Base-by-base conservation (phyloP, 495 filamentous ascomycete species). In the Aspergillus nanangensis region DNA sequence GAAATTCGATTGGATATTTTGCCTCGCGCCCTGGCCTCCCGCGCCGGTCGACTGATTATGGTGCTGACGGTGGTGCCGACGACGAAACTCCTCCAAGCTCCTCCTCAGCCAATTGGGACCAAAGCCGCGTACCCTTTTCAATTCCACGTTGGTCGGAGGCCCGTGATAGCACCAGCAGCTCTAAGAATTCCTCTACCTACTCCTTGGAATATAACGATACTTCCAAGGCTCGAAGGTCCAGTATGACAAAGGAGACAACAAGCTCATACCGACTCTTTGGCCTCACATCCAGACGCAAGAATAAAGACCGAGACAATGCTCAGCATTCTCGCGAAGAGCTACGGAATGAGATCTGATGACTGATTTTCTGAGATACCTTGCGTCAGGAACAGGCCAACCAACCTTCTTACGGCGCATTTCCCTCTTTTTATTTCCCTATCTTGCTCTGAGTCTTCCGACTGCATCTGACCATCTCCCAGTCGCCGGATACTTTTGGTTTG, bases 41-140 rank as follows among this genome's bases (percentile, higher is more conserved):
- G 18, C 70, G 73, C 20, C 63, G 63, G 22, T 72, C 72, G 19
- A 71, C 69, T 17, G 61, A 74, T 34, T 57, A 66, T 48, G 56
- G 45, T 7, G 53, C 60, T 3, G 71, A 75, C 2, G 62, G 25
- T 29, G 25, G 25, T 29, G 25, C 44, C 13, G 66, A 71, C 8
- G 67, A 72, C 9, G 72, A 74, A 27, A 77, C 73, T 2, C 74
- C 75, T 7, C 74, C 74, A 15, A 75, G 68, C 48, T 78, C 75
- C 9, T 73, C 74, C 2, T 77, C 74, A 9, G 71, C 72, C 25
- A 74, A 61, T 7, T 78, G 74, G 74, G 74, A 78, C 23, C 67
- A 71, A 37, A 64, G 52, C 8, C 64, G 68, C 35, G 66, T 70
- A 22, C 63, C 63, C 13, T 70, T 69, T 52, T 55, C 66, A 27